phyloP scores from a whole-genome alignment of 805 yeast species.

The Candida boleticola region DNA sequence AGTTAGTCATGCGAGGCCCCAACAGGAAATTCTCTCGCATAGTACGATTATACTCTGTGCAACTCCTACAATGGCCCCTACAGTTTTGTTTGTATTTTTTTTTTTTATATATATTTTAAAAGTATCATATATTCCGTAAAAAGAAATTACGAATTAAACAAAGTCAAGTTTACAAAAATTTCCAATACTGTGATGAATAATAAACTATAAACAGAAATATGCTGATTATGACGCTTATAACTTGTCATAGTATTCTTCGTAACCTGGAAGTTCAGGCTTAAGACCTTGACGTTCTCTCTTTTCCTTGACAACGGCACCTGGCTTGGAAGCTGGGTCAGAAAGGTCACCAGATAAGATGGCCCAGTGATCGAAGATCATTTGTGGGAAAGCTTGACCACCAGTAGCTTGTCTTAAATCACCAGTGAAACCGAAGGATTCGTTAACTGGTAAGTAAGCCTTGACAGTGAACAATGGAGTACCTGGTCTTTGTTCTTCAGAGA shows the following conservation, averaged over 20 bases:
- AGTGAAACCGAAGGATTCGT: constrained; percentile 99
- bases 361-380: constrained; percentile 99
- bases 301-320: constrained; percentile 56
- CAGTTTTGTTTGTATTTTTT: too few relatives aligned
- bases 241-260: constrained; percentile 98
- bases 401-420: constrained; percentile 99
- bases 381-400: constrained; percentile 99
- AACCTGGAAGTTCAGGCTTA: constrained; percentile 97
- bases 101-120: too few relatives aligned
- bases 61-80: too few relatives aligned
- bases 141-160: background rate
- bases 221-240: constrained; percentile 45
- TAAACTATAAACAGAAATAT: constrained; percentile 5
- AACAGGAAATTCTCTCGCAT: too few relatives aligned
- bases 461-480: constrained; percentile 99
- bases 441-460: constrained; percentile 99
- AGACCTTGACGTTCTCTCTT: constrained; percentile 94
- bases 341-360: constrained; percentile 88
- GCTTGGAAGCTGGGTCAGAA: constrained; percentile 74
- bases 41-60: too few relatives aligned
- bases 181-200: constrained; percentile 1
- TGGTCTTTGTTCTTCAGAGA: constrained; percentile 99
- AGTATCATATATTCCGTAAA: constrained; percentile 5
- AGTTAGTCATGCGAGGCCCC: too few relatives aligned
- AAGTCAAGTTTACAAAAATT: background rate